phyloP scores from a whole-genome alignment of 2,329 filamentous ascomycete species.

The Diaporthe eres region DNA sequence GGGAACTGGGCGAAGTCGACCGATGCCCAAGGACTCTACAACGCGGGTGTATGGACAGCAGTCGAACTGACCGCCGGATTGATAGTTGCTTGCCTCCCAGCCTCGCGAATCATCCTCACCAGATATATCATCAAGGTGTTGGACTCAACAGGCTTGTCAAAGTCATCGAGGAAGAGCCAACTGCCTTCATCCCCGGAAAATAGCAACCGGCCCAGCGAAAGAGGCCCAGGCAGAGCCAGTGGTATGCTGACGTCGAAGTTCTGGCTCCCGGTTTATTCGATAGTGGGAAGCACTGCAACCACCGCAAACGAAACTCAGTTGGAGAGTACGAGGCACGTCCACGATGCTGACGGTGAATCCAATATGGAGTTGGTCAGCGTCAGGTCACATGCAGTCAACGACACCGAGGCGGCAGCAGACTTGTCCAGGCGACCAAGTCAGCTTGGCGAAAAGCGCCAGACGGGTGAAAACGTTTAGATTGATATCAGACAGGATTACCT shows the following conservation, averaged over 20 bases:
- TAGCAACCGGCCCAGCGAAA: constrained; percentile 1
- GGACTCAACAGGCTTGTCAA: constrained; percentile 7
- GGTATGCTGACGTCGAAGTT: constrained; percentile 14
- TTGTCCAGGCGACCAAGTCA: constrained; percentile 21
- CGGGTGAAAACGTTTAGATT: background rate
- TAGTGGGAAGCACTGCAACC: constrained; percentile 3
- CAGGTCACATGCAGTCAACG: background rate
- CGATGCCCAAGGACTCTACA: background rate
- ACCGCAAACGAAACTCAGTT: background rate
- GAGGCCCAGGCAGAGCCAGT: background rate
- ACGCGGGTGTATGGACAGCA: constrained; percentile 16
- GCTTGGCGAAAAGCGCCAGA: constrained; percentile 3
- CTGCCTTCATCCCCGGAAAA: background rate
- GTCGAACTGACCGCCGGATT: constrained; percentile 28
- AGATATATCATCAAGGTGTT: background rate
- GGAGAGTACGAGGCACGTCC: background rate
- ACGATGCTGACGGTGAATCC: background rate
- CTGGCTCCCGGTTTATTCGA: constrained; percentile 8
- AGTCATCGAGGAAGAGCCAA: constrained; percentile 8
- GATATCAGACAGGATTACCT: no score
- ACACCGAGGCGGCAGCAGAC: background rate
- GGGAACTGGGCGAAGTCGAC: constrained; percentile 3
- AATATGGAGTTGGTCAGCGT: constrained; percentile 26
- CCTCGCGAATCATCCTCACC: constrained; percentile 12
- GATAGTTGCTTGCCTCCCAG: constrained; percentile 23